Conservation (phyloP, 805 yeast species). For the Nadsonia fulvescens region DNA sequence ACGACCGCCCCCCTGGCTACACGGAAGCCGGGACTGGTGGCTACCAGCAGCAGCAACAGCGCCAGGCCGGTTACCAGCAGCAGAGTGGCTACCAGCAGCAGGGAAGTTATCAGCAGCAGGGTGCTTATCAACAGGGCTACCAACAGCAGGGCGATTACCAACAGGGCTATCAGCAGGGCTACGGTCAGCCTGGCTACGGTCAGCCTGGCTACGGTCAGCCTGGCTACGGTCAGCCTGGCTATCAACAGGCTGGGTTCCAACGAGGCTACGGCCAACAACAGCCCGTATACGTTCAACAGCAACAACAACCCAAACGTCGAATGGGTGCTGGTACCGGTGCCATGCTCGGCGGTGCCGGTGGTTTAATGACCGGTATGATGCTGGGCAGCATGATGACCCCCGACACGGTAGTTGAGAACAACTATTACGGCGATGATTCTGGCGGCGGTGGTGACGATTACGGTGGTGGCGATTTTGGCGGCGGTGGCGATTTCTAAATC, state of each 20-base stretch:
- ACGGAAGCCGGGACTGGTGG: slow-evolving; percentile 5
- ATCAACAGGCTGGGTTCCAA: slow-evolving; percentile 1
- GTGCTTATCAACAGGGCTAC: slow-evolving; percentile 11
- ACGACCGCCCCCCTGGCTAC: slow-evolving; percentile 6
- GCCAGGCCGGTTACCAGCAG: slow-evolving; percentile 6
- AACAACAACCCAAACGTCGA: slow-evolving; percentile 19
- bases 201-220: slow-evolving; percentile 19
- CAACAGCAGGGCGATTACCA: slow-evolving; percentile 10
- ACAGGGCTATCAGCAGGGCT: slow-evolving; percentile 11
- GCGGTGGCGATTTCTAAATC: slow-evolving; percentile 8
- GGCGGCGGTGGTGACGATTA: slow-evolving; percentile 18
- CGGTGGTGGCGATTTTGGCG: slow-evolving; percentile 22
- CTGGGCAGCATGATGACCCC: slow-evolving; percentile 26
- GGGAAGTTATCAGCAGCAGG: slow-evolving; percentile 4
- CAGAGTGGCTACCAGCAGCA: slow-evolving; percentile 8
- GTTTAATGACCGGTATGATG: slow-evolving; percentile 43
- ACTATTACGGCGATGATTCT: slow-evolving; percentile 19
- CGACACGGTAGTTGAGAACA: slow-evolving; percentile 20
- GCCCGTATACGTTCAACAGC: slow-evolving; percentile 14
- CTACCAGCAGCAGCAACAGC: slow-evolving; percentile 8
- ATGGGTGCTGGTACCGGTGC: slow-evolving; percentile 24
- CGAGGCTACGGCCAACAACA: slow-evolving; percentile 7
- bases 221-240: slow-evolving; percentile 9
- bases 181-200: slow-evolving; percentile 10
- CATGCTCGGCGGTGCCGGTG: slow-evolving; percentile 34